Evolutionary conservation across 768 basidiomycete species (phyloP).

Genomic region (Tulasnella sp.): DNA sequence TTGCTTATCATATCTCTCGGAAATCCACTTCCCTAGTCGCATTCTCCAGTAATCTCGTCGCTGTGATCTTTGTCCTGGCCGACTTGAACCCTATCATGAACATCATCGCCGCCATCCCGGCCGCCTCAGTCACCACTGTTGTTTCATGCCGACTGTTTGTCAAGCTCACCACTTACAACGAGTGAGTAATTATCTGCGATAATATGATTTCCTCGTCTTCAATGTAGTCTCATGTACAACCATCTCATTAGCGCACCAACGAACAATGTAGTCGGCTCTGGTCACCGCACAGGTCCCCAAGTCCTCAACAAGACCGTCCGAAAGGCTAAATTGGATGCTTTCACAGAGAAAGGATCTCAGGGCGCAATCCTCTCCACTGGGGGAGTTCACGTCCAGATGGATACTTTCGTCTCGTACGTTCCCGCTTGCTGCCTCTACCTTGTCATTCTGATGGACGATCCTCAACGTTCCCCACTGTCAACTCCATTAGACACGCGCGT

Average conservation of each 20-base stretch:
- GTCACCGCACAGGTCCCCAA: background rate
- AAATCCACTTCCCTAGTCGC: constrained; percentile 32
- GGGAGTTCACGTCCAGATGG: constrained; percentile 12
- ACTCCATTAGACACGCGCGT: no score
- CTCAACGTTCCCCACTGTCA: no score
- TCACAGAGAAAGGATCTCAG: background rate
- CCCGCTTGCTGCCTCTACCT: no score
- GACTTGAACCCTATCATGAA: constrained; percentile 41
- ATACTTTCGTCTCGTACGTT: constrained; percentile 8
- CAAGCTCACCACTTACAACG: constrained; percentile 8
- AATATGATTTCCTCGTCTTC: background rate
- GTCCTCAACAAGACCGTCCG: background rate
- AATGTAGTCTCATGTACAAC: background rate
- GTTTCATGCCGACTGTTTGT: constrained; percentile 21
- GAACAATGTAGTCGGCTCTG: background rate
- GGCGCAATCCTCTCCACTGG: background rate
- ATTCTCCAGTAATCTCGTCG: constrained; percentile 37
- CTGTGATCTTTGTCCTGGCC: constrained; percentile 27
- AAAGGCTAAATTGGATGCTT: background rate
- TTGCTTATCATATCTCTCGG: background rate
- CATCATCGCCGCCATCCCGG: constrained; percentile 19
- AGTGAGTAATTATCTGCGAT: background rate
- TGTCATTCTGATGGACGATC: no score
- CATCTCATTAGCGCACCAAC: background rate
- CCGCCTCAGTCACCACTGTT: constrained; percentile 7